Percentiles rank a stretch among this genome's conserved stretches.
Evolutionary conservation across 2,329 filamentous ascomycete genomes (phyloP).

Genomic region (Aphanocladium album): DNA sequence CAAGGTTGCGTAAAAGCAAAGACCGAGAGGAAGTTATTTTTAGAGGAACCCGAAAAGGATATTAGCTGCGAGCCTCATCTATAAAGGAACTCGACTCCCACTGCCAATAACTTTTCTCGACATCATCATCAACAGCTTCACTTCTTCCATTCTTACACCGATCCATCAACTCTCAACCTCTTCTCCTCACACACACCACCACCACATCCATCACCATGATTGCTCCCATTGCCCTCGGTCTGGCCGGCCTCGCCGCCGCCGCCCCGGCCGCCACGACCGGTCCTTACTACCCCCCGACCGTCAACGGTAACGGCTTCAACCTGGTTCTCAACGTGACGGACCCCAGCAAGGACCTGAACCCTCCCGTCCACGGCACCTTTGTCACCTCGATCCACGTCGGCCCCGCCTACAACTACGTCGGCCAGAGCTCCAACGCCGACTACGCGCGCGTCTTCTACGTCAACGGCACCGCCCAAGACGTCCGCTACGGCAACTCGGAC

Average conservation of each 20-base stretch:
- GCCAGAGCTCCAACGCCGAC: conserved; percentile 24
- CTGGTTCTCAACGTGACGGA: conserved; percentile 42
- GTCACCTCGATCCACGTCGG: conserved; percentile 39
- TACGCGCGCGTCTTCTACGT: conserved; percentile 39
- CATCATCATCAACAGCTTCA: not conserved
- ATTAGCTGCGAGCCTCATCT: not conserved
- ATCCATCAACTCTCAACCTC: too few species aligned
- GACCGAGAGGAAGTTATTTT: not conserved
- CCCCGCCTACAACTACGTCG: conserved; percentile 35
- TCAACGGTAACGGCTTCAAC: conserved; percentile 31
- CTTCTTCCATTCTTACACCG: too few species aligned
- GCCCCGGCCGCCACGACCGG: conserved; percentile 13
- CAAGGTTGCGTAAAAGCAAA: not conserved
- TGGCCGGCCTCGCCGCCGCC: conserved; percentile 19
- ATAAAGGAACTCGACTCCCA: not conserved
- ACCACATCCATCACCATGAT: not conserved
- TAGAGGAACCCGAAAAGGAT: not conserved
- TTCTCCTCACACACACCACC: not conserved
- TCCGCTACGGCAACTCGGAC: conserved; percentile 25
- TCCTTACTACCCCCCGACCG: conserved; percentile 14
- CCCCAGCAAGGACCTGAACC: conserved; percentile 32
- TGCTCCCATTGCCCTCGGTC: not conserved
- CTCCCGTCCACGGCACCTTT: conserved; percentile 36
- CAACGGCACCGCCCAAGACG: conserved; percentile 39
- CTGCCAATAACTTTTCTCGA: not conserved